Percentiles rank a stretch among this genome's conserved stretches.
phyloP scores from a whole-genome alignment of 1,284 basidiomycete species.

The Salmacisia buchloeana region DNA sequence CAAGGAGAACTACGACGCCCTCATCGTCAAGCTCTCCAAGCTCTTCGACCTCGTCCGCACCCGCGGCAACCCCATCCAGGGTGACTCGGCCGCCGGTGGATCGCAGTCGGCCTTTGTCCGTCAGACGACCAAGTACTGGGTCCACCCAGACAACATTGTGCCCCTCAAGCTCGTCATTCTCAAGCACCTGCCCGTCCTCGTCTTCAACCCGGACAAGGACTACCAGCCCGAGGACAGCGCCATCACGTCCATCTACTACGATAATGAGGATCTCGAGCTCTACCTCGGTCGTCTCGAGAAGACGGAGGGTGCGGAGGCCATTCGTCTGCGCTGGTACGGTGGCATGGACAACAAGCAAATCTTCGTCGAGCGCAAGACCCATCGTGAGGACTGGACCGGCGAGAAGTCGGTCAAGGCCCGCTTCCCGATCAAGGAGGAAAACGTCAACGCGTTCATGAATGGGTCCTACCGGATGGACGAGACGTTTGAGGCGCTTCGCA shows the following conservation, averaged over 20 bases:
- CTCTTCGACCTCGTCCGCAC: slow-evolving; percentile 94
- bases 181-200: slow-evolving; percentile 67
- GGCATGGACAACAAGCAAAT: slow-evolving; percentile 71
- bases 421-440: slow-evolving; percentile 91
- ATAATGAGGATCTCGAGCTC: slow-evolving; percentile 93
- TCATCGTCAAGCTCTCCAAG: slow-evolving; percentile 94
- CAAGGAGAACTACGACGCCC: slow-evolving; percentile 67
- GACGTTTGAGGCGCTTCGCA: slow-evolving; percentile 81
- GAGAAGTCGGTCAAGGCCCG: slow-evolving; percentile 98
- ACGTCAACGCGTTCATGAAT: slow-evolving; percentile 82
- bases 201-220: slow-evolving; percentile 93
- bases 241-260: slow-evolving; percentile 80
- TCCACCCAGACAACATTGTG: slow-evolving; percentile 69
- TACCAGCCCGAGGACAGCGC: slow-evolving; percentile 82
- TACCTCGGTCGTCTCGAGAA: slow-evolving; percentile 96
- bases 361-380: slow-evolving; percentile 97
- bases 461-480: slow-evolving; percentile 91
- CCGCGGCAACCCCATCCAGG: slow-evolving; percentile 84
- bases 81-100: slow-evolving; percentile 88
- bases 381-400: slow-evolving; percentile 98
- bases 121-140: slow-evolving; percentile 99
- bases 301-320: slow-evolving; percentile 95
- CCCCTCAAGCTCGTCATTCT: slow-evolving; percentile 93
- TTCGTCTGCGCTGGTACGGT: slow-evolving; percentile 97
- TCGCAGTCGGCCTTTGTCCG: slow-evolving; percentile 93